A percentile compares a stretch with the other conserved stretches of the same genome.
Evolutionary conservation across 2,329 filamentous ascomycete genomes (phyloP).

Genomic region (Ophiostoma piceae): DNA sequence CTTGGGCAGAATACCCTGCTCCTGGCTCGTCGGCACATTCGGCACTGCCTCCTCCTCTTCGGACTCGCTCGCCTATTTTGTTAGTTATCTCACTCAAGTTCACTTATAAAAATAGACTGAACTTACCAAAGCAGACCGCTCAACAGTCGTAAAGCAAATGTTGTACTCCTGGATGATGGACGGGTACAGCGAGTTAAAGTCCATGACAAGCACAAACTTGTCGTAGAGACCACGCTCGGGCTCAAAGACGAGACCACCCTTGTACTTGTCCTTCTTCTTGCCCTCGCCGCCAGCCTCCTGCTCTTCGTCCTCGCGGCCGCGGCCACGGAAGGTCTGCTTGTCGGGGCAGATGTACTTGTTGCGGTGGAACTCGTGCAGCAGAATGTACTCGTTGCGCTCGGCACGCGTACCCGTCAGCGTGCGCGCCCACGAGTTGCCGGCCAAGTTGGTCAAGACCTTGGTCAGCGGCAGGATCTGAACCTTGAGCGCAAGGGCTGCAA

Average conservation of each 20-base stretch:
- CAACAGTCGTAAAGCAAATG: slow-evolving; percentile 98
- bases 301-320: slow-evolving; percentile 67
- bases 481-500: slow-evolving; percentile 81
- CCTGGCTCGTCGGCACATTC: slow-evolving; percentile 72
- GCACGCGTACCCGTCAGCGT: slow-evolving; percentile 93
- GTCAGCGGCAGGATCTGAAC: slow-evolving; percentile 90
- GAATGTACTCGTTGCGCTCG: slow-evolving; percentile 98
- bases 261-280: slow-evolving; percentile 99
- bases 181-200: slow-evolving; percentile 98
- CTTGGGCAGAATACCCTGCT: slow-evolving; percentile 78
- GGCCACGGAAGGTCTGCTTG: slow-evolving; percentile 76
- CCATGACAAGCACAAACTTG: slow-evolving; percentile 98
- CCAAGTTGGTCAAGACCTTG: slow-evolving; percentile 91
- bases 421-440: slow-evolving; percentile 96
- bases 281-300: slow-evolving; percentile 50
- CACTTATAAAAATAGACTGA: too few relatives aligned
- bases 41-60: slow-evolving; percentile 86
- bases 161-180: slow-evolving; percentile 99
- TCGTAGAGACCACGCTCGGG: slow-evolving; percentile 97
- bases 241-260: slow-evolving; percentile 96
- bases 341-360: slow-evolving; percentile 98
- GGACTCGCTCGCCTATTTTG: not conserved
- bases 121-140: slow-evolving; percentile 55
- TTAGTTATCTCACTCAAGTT: not conserved
- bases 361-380: slow-evolving; percentile 91